These are phyloP conservation scores for Metschnikowia drakensbergensis DNA, from an alignment of 805 yeast species.

Conservation along the genomic window DNA sequence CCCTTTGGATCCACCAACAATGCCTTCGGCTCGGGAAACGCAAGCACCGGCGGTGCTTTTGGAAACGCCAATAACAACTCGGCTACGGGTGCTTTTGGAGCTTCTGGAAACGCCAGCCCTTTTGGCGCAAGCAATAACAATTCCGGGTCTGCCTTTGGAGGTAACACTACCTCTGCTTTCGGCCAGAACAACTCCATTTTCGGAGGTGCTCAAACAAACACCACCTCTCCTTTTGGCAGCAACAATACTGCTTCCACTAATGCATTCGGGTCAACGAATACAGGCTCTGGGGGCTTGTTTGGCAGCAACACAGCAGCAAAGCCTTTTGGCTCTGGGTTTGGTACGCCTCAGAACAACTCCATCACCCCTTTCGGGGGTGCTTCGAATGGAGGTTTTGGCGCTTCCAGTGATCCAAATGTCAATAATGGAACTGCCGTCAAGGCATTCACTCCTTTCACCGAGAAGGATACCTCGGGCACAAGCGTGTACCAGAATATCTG, in stretches of 20 bases:
- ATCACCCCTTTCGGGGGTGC: conserved; percentile 20
- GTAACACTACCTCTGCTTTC: conserved; percentile 20
- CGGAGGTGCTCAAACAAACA: conserved; percentile 17
- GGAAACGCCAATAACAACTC: conserved; percentile 19
- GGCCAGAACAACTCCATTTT: conserved; percentile 25
- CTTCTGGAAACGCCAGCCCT: conserved; percentile 4
- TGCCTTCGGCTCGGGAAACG: conserved; percentile 20
- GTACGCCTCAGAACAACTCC: conserved; percentile 18
- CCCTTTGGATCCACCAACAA: conserved; percentile 18
- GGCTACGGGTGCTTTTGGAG: conserved; percentile 12
- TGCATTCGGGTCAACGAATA: conserved; percentile 16
- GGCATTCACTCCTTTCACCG: conserved; percentile 67
- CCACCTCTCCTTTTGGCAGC: conserved; percentile 19
- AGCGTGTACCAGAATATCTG: conserved; percentile 65
- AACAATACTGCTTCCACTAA: conserved; percentile 15
- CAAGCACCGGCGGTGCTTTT: conserved; percentile 27
- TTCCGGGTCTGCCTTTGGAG: conserved; percentile 39
- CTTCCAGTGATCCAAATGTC: conserved; percentile 25
- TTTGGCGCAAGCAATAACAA: conserved; percentile 17
- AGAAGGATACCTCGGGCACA: conserved; percentile 65
- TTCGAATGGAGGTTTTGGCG: conserved; percentile 20
- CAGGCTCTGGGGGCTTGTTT: conserved; percentile 10
- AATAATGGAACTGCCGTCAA: conserved; percentile 67
- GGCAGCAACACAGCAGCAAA: conserved; percentile 14
- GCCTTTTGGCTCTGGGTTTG: conserved; percentile 21